Base-by-base conservation (phyloP, 306 rosid genomes). In the Quillaja saponaria region DNA sequence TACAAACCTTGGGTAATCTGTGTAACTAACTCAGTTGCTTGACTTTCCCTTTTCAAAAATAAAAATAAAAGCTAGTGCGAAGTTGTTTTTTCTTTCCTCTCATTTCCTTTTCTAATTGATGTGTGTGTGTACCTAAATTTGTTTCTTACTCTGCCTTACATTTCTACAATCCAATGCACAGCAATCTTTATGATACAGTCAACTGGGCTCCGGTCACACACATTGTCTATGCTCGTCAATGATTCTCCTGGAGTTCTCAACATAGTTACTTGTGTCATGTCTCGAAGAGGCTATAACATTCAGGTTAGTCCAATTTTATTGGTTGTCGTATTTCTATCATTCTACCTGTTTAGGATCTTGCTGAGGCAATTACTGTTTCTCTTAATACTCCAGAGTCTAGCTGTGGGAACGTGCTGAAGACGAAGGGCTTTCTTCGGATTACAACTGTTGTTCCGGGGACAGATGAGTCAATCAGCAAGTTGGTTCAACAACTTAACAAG, bases 401-500 rank as follows among this genome's bases (percentile, higher is more conserved):
- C 88, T 57, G 88, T 82, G 58, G 88, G 88, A n/a, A n/a, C 88
- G 59, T 56, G 77, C 88, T 51, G 88, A 82, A 66, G 64, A 10
- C n/a, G 71, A 69, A 70, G 88, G 88, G 38, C 68, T 66, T 53
- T 82, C 88, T n/a, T 62, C 88, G 88, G 61, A 79, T 82, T 38
- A 82, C 88, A 53, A 79, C 88, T 39, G 88, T 82, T 21, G 47
- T 82, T 82, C 88, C 85, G 51, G 88, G 88, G 42, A 82, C 82
- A 18, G 70, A 79, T 0, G 82, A 82, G 9, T 73, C 88, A 34
- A 79, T 82, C 20, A 49, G 46, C 70, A 79, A 82, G 78, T 76
- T 82, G 85, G 82, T 76, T 51, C 88, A 82, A 70, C 88, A 82
- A 63, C 85, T 82, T 59, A 73, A 39, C 45, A 79, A 79, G 77